Evolutionary conservation across 768 basidiomycete genomes (phyloP), one percentile per base, ranked within the genome.

Genomic region (Pisolithus microcarpus): DNA sequence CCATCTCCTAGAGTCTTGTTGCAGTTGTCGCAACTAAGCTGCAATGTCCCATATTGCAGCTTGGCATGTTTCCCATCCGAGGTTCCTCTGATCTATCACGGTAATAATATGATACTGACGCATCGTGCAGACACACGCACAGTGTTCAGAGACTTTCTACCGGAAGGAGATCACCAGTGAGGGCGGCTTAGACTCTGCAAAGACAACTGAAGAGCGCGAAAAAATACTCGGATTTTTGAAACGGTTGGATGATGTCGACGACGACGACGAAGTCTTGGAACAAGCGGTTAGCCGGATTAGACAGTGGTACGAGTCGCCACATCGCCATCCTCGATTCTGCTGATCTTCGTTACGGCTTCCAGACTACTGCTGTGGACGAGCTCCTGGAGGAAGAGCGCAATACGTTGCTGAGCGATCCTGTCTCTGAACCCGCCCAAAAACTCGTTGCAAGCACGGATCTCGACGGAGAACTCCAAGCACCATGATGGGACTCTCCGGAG

Each of bases 131-230:
- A 61, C 70, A 44, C 90, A 92, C 65, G 71, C 74, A 3, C 75
- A 78, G 63, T 92, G 90, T 70, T 90, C 89, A 23, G 91, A 92
- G 64, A 69, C 73, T 0, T 93, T 93, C 64, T 91, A 91, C 65
- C 80, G 81, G 56, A 82, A 81, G 47, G 84, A 89, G 60, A 66
- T 92, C 4, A 81, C 86, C 56, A 65, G 65, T 2, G 80, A 85
- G 43, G 84, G 89, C 48, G 74, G 73, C 38, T 61, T 75, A 0
- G 74, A 72, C 31, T 26, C 69, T 4, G 76, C 80, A 5, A 81
- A 76, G 58, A 72, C 76, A 3, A 65, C 70, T 0, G 70, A 78
- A 52, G 87, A 92, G 60, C 73, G 80, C 40, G 62, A 67, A 43
- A 72, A 76, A 54, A 91, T 89, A 78, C 65, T 91, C 59, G 80